Evolutionary conservation across 345 rosid genomes (phyloP), one percentile per base, ranked within the genome.

Genomic region (Adansonia digitata): DNA sequence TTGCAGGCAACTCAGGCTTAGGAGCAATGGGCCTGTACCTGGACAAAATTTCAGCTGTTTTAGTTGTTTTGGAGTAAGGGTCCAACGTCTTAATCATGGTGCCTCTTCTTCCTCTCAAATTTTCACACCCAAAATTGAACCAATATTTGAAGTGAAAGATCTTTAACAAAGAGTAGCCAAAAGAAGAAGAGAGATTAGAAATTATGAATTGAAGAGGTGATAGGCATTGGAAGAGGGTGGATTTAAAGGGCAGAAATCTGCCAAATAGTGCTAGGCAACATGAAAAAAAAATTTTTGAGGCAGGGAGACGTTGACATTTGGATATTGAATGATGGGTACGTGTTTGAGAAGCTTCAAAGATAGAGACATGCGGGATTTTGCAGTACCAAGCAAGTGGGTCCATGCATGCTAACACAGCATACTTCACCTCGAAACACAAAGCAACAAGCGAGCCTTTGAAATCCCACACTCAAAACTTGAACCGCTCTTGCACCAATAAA

Each of bases 11-110:
- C 76, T 88, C 97, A 0, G 98, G 98, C 79, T 83, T 94, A 1
- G 98, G 98, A 17, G 98, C 98, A 43, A 94, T 94, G 2, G 98
- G 98, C 72, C 98, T 82, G 77, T 91, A 94, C 79, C 93, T 80
- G 4, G 98, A 92, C 93, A 94, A 87, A 76, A 94, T 94, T 84
- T 94, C 98, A 40, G 96, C 98, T 0, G 97, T 91, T 77, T 89
- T 92, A 0, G 88, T 88, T 18, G 94, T 84, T 51, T 75, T 74
- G 2, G 89, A 65, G 69, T 85, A 86, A 72, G 88, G 86, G 34
- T 46, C 83, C 51, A 90, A 82, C 13, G 92, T 89, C 86, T 85
- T 90, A 75, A 91, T 86, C 97, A 93, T 93, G 80, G 66, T 68
- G 77, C 46, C 49, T 61, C 39, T 3, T 31, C 3, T 64, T 27